These are phyloP conservation scores for Diaporthe citrichinensis DNA, from an alignment of 2,329 filamentous ascomycete species.

Conservation along the genomic window DNA sequence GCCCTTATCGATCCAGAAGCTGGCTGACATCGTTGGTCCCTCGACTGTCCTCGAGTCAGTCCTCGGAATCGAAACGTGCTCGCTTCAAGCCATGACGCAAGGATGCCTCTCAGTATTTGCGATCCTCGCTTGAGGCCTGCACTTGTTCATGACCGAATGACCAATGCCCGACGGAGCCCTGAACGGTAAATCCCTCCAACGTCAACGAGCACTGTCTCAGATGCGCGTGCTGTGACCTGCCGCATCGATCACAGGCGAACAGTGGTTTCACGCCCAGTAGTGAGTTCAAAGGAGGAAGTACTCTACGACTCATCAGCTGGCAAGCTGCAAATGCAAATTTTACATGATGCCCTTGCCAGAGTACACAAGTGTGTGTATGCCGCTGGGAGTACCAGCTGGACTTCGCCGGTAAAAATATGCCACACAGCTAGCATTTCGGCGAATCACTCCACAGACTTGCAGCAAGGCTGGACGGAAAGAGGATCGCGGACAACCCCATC, in stretches of 20 bases:
- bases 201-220: neutral
- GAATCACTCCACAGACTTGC: neutral
- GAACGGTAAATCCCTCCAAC: neutral
- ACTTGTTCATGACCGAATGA: neutral
- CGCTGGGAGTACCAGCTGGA: neutral
- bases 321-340: neutral
- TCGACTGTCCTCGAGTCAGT: conserved; percentile 24
- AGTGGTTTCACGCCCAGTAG: neutral
- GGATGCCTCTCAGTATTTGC: neutral
- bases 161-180: neutral
- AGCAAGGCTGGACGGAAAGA: neutral
- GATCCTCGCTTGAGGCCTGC: neutral
- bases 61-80: conserved; percentile 21
- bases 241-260: neutral
- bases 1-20: neutral
- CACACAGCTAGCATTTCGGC: neutral
- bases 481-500: conserved; percentile 6
- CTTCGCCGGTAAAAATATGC: neutral
- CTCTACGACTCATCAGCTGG: neutral
- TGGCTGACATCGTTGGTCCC: conserved; percentile 2
- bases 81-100: conserved; percentile 28
- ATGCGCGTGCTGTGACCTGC: neutral
- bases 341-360: neutral
- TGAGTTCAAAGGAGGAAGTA: neutral
- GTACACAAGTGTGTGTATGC: neutral